phyloP scores from a whole-genome alignment of 208 protist species.

The Leishmania mexicana region DNA sequence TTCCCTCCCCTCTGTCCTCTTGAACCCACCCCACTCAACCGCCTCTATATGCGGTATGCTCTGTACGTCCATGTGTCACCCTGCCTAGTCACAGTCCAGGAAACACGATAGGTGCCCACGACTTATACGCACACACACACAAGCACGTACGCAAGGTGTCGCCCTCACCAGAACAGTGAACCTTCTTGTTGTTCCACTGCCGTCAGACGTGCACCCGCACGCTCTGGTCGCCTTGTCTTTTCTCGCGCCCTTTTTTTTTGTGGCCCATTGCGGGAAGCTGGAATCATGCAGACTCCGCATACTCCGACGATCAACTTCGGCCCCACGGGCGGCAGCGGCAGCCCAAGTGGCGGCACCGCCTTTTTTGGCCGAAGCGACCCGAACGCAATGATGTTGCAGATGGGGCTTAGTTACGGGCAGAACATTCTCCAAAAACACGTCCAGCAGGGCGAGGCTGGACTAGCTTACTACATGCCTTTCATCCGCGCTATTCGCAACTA shows the following conservation, averaged over 20 bases:
- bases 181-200: background rate
- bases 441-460: constrained; percentile 53
- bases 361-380: constrained; percentile 20
- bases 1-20: no score
- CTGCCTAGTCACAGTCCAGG: background rate
- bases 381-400: constrained; percentile 67
- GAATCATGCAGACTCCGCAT: constrained; percentile 11
- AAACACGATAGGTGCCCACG: background rate
- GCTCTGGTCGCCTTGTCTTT: constrained; percentile 9
- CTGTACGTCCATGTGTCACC: background rate
- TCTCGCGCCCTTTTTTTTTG: constrained; percentile 17
- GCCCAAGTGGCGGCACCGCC: constrained; percentile 7
- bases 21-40: background rate
- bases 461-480: constrained; percentile 66
- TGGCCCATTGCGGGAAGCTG: background rate
- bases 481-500: constrained; percentile 55
- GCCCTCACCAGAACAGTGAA: constrained; percentile 5
- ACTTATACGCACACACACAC: background rate
- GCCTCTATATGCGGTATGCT: background rate
- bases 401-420: constrained; percentile 83
- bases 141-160: background rate
- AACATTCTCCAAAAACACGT: constrained; percentile 64
- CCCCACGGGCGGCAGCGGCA: constrained; percentile 3
- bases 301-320: constrained; percentile 34
- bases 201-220: background rate